A percentile compares a stretch with the other conserved stretches of the same genome.
Evolutionary conservation across 306 rosid species (phyloP).

Genomic region (Psophocarpus tetragonolobus): DNA sequence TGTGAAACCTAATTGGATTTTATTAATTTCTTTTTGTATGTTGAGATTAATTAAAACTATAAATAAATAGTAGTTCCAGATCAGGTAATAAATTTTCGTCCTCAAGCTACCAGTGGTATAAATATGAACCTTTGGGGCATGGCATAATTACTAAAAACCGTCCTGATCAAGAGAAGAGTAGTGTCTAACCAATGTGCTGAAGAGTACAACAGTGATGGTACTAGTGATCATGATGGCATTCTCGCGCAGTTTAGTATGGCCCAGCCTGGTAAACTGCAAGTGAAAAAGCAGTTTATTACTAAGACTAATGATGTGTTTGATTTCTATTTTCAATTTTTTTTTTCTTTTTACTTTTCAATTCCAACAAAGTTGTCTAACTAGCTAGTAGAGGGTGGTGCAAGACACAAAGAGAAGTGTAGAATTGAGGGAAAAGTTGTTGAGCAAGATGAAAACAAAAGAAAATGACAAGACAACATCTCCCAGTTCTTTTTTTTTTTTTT

Average conservation of each 20-base stretch:
- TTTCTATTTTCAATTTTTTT: too few species aligned
- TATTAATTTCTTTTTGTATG: not conserved
- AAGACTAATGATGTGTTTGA: not conserved
- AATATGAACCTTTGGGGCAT: not conserved
- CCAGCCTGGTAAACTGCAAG: conserved; percentile 79
- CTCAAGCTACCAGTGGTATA: not conserved
- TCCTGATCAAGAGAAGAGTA: not conserved
- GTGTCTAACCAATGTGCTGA: conserved; percentile 88
- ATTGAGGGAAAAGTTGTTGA: too few species aligned
- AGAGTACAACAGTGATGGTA: conserved; percentile 94
- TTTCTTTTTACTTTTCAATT: too few species aligned
- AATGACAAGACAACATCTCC: too few species aligned
- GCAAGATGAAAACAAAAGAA: too few species aligned
- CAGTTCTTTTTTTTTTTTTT: too few species aligned
- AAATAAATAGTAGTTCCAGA: not conserved
- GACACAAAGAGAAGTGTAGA: too few species aligned
- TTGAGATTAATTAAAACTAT: not conserved
- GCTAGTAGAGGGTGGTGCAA: too few species aligned
- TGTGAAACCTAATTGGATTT: not conserved
- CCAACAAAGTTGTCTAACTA: too few species aligned
- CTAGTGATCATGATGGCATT: conserved; percentile 96
- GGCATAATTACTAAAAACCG: conserved; percentile 11
- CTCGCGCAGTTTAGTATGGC: conserved; percentile 67
- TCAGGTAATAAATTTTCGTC: not conserved
- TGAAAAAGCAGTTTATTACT: conserved; percentile 10